A percentile compares a stretch with the other conserved stretches of the same genome.
Conservation (phyloP, 2,329 filamentous ascomycete genomes). For the Cladophialophora immunda region DNA sequence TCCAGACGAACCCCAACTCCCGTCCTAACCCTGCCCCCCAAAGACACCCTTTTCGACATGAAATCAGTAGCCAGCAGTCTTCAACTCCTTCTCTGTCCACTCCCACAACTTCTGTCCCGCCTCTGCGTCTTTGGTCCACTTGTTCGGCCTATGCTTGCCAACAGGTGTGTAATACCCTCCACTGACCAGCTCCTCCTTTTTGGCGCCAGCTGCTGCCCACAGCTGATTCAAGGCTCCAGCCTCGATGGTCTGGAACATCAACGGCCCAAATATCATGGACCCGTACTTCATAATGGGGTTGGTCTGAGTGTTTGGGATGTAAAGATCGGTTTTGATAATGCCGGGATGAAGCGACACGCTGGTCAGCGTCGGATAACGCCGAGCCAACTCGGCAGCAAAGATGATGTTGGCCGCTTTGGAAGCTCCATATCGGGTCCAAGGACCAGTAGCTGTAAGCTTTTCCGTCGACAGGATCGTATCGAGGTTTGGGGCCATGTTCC, state of each 20-base stretch:
- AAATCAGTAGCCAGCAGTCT: slow-evolving; percentile 37
- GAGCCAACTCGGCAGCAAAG: slow-evolving; percentile 56
- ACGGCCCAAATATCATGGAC: slow-evolving; percentile 35
- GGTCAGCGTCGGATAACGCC: slow-evolving; percentile 51
- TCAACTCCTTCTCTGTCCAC: slow-evolving; percentile 47
- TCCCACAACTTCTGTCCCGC: slow-evolving; percentile 46
- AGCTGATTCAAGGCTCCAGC: slow-evolving; percentile 53
- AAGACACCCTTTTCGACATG: neutral
- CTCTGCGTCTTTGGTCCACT: slow-evolving; percentile 41
- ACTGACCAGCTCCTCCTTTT: slow-evolving; percentile 48
- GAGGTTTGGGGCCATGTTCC: slow-evolving; percentile 46
- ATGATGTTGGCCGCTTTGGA: slow-evolving; percentile 62
- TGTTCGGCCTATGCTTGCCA: slow-evolving; percentile 42
- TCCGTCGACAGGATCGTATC: slow-evolving; percentile 50
- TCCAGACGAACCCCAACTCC: neutral
- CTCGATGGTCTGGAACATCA: slow-evolving; percentile 46
- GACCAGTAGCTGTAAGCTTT: slow-evolving; percentile 46
- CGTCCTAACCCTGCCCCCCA: neutral
- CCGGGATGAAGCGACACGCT: slow-evolving; percentile 62
- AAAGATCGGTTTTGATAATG: slow-evolving; percentile 53
- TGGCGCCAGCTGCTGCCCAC: slow-evolving; percentile 49
- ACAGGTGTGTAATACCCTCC: slow-evolving; percentile 56
- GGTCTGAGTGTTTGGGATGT: slow-evolving; percentile 44
- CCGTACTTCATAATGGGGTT: slow-evolving; percentile 41
- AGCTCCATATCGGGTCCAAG: slow-evolving; percentile 60